Evolutionary conservation across 352 stramenopile genomes (phyloP), one percentile per base, ranked within the genome.

Genomic region (Pilasporangium apinafurcum): DNA sequence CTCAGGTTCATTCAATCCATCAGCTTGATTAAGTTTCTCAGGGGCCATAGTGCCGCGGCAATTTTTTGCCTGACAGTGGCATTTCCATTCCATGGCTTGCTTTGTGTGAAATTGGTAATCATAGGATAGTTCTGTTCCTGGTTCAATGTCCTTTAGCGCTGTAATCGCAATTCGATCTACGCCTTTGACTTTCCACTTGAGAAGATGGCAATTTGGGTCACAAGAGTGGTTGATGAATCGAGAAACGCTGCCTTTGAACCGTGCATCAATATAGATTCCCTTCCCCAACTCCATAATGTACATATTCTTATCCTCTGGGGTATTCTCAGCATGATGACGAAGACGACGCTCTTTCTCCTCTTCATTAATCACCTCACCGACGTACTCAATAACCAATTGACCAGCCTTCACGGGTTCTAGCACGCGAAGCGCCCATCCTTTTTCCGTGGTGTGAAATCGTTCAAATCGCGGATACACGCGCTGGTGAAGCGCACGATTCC

Each of bases 161-260:
- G 90, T 95, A 55, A 98, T 97, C 25, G 83, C 89, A 50, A 97
- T 96, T 31, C 90, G 83, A 48, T 95, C 95, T 32, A 92, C 68
- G 30, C 91, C 93, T 31, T 78, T 81, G 24, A 98, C 94, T 42
- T 91, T 95, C 95, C 95, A 98, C 57, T 96, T 95, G 53, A 98
- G 67, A 27, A 98, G 62, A 12, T 86, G 77, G 59, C 92, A 98
- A 59, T 98, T 99, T 0, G 95, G 95, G 25, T 97, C 83, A 53
- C 94, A 99, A 9, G 86, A 96, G 65, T 99, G 95, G 62, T 99
- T 98, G 60, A 98, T 98, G 63, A 97, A 98, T 20, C 95, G 84
- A 17, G 94, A 97, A 20, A 97, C 81, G 44, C 90, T 95, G 16
- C 95, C 95, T 51, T 95, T 87, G 50, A 92, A 83, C 5, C 90